Evolutionary conservation across 139 green algal species (phyloP).

Genomic region (Volvox reticuliferus): DNA sequence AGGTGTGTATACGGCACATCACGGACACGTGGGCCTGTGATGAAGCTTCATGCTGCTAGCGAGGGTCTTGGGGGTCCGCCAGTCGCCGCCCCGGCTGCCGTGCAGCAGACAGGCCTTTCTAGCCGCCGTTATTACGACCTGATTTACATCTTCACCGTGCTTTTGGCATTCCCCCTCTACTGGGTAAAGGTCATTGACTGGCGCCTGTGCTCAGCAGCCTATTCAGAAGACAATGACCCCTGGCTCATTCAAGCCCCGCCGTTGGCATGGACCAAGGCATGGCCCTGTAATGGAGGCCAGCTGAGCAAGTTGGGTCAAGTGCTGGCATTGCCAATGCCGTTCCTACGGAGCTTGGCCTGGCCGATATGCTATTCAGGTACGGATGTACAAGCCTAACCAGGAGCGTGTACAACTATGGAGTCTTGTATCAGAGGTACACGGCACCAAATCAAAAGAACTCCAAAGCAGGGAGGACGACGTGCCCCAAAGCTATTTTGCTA

Average conservation of each 20-base stretch:
- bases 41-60: no score
- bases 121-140: background rate
- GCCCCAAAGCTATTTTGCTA: no score
- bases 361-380: background rate
- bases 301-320: background rate
- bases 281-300: background rate
- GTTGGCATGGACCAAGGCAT: background rate
- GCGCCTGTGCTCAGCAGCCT: background rate
- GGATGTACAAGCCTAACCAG: background rate
- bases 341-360: constrained; percentile 13
- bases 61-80: no score
- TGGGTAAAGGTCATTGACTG: constrained; percentile 17
- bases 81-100: no score
- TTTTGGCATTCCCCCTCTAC: background rate
- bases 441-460: no score
- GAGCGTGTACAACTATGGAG: no score
- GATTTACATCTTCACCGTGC: background rate
- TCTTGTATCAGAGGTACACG: no score
- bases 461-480: no score
- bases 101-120: background rate
- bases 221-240: background rate
- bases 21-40: no score
- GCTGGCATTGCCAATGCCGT: background rate
- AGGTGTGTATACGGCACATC: no score
- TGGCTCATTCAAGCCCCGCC: background rate